A percentile compares a stretch with the other conserved stretches of the same genome.
Conservation (phyloP, 208 protist genomes). For the Naegleria fowleri region DNA sequence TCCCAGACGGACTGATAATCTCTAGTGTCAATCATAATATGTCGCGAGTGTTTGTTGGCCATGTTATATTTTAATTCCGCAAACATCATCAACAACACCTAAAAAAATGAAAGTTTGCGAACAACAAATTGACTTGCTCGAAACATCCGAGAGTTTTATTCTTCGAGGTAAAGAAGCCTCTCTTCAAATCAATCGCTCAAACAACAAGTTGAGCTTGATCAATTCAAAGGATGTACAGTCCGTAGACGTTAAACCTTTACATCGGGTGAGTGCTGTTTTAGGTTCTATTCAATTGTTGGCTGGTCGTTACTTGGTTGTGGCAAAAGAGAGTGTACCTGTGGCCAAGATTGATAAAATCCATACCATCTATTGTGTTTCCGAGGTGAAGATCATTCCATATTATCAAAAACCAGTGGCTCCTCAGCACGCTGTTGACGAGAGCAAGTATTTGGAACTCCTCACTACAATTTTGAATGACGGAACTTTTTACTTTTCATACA, state of each 20-base stretch:
- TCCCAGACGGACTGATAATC: too few species aligned
- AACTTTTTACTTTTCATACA: slow-evolving; percentile 26
- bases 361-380: neutral
- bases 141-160: neutral
- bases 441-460: neutral
- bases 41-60: too few species aligned
- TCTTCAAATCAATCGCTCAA: neutral
- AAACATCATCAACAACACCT: too few species aligned
- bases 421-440: neutral
- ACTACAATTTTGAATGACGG: neutral
- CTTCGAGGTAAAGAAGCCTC: neutral
- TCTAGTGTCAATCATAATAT: too few species aligned
- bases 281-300: neutral
- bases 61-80: too few species aligned
- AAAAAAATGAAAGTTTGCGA: neutral
- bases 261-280: neutral
- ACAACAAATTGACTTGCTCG: neutral
- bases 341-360: neutral
- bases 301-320: neutral
- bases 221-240: neutral
- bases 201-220: neutral
- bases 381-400: neutral
- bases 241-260: neutral
- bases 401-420: neutral
- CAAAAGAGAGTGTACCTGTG: neutral